Conservation (phyloP, 2,329 filamentous ascomycete species). For the Diplodia seriata region DNA sequence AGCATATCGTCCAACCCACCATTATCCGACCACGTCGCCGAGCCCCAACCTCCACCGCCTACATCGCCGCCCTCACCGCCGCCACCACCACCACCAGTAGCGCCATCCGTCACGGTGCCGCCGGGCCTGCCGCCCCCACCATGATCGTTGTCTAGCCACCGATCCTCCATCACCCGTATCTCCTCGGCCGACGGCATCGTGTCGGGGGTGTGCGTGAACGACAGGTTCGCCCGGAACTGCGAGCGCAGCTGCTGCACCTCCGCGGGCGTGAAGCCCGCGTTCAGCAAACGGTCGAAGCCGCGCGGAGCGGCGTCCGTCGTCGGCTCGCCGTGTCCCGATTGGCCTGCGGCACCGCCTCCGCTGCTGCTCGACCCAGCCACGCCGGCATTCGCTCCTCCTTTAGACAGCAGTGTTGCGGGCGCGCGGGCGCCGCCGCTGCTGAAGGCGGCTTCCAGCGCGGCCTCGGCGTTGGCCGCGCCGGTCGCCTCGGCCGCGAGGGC, state of each 20-base stretch:
- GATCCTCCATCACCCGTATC: constrained; percentile 81
- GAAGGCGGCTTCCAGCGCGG: constrained; percentile 41
- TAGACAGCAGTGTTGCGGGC: constrained; percentile 5
- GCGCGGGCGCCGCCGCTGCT: constrained; percentile 30
- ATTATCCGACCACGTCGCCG: constrained; percentile 60
- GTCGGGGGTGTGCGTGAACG: constrained; percentile 82
- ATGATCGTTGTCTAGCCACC: constrained; percentile 75
- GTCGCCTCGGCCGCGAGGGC: constrained; percentile 74
- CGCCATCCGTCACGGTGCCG: constrained; percentile 40
- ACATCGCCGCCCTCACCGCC: constrained; percentile 45
- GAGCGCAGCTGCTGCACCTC: constrained; percentile 86
- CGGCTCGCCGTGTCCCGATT: background rate
- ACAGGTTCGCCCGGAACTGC: constrained; percentile 87
- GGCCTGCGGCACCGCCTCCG: constrained; percentile 20
- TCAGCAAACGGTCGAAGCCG: constrained; percentile 86
- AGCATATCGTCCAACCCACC: constrained; percentile 83
- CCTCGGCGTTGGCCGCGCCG: constrained; percentile 49
- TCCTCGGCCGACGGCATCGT: constrained; percentile 82
- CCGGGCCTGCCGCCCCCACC: constrained; percentile 37
- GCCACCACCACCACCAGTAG: constrained; percentile 43
- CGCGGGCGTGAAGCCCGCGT: constrained; percentile 78
- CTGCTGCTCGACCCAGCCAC: constrained; percentile 34
- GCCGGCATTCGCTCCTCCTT: constrained; percentile 30
- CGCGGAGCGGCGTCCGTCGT: constrained; percentile 61
- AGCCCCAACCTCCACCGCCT: constrained; percentile 55